These are phyloP conservation scores for Trichoderma guizhouense DNA, from an alignment of 2,329 filamentous ascomycete genomes.

Conservation along the genomic window DNA sequence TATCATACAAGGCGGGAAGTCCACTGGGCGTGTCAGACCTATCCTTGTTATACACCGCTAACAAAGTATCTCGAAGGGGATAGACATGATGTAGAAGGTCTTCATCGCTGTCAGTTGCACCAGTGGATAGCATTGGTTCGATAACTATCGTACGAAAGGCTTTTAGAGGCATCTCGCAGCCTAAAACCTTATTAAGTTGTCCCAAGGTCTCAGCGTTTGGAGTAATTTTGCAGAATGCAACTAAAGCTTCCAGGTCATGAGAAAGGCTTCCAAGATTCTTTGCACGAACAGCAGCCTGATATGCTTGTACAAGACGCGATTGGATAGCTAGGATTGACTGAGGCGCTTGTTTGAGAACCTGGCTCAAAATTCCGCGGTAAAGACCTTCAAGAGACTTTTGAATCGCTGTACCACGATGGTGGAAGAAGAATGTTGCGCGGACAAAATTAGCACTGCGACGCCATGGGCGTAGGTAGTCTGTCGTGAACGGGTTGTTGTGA, in stretches of 20 bases:
- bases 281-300: background rate
- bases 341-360: background rate
- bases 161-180: background rate
- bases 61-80: background rate
- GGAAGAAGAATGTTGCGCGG: constrained; percentile 9
- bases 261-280: background rate
- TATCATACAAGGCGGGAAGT: no score
- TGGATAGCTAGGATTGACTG: background rate
- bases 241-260: background rate
- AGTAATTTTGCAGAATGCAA: background rate
- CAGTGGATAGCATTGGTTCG: background rate
- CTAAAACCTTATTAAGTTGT: background rate
- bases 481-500: background rate
- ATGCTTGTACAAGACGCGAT: background rate
- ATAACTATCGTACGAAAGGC: background rate
- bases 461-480: background rate
- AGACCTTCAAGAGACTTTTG: constrained; percentile 9
- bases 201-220: background rate
- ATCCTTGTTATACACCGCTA: background rate
- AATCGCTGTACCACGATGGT: background rate
- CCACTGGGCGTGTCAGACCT: background rate
- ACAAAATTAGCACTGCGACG: background rate
- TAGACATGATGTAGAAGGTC: background rate
- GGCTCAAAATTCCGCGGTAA: background rate
- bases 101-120: background rate